phyloP scores from a whole-genome alignment of 768 basidiomycete genomes.

The Suillus alpinus region DNA sequence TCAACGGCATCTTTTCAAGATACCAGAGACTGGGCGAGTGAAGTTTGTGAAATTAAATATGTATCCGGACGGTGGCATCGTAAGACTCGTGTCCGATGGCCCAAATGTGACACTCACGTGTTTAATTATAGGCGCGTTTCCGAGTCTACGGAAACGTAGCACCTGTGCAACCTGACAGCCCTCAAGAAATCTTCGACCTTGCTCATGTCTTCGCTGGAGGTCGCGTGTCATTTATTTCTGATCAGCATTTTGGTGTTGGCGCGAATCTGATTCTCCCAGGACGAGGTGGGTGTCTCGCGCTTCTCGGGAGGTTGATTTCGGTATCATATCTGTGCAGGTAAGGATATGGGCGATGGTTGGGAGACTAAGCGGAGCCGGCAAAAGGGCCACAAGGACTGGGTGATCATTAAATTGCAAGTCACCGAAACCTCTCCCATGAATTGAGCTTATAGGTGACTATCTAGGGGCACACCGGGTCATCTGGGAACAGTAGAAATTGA shows the following conservation, averaged over 20 bases:
- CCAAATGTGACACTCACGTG: neutral
- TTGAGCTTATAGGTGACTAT: neutral
- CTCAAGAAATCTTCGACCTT: conserved; percentile 64
- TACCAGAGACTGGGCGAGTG: conserved; percentile 47
- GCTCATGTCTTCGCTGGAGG: conserved; percentile 92
- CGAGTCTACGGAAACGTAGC: conserved; percentile 82
- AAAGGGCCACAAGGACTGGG: conserved; percentile 88
- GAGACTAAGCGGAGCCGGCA: conserved; percentile 88
- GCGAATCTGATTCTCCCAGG: conserved; percentile 91
- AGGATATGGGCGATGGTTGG: conserved; percentile 98
- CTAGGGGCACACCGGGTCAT: conserved; percentile 69
- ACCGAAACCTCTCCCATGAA: conserved; percentile 11
- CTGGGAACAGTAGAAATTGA: conserved; percentile 86
- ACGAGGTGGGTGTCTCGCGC: conserved; percentile 46
- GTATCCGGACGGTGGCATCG: conserved; percentile 97
- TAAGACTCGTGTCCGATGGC: conserved; percentile 26
- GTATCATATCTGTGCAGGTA: conserved; percentile 37
- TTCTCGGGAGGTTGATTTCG: neutral
- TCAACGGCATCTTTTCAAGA: conserved; percentile 85
- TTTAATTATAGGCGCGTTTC: conserved; percentile 76
- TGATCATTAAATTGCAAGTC: conserved; percentile 79
- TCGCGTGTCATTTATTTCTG: conserved; percentile 77
- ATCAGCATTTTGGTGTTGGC: conserved; percentile 94
- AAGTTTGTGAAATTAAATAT: conserved; percentile 91
- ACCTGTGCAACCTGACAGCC: conserved; percentile 55